phyloP scores from a whole-genome alignment of 768 basidiomycete species.

The Lactarius hengduanensis region DNA sequence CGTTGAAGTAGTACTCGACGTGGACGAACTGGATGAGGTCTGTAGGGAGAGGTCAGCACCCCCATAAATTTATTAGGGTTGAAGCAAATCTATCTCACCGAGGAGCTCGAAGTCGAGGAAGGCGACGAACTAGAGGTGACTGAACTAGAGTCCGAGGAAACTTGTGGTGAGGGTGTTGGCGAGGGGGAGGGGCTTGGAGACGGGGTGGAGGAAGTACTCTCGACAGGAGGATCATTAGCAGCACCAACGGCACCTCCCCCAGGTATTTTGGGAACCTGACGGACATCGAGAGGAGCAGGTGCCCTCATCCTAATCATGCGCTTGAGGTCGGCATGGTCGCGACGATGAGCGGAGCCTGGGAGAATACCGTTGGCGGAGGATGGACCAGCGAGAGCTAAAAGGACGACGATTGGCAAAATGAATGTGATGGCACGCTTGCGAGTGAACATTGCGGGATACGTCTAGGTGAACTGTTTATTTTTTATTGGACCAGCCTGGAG shows the following conservation, averaged over 20 bases:
- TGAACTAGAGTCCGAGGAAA: slow-evolving; percentile 24
- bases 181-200: slow-evolving; percentile 22
- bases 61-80: neutral
- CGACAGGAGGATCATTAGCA: slow-evolving; percentile 38
- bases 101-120: slow-evolving; percentile 5
- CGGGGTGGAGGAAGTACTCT: slow-evolving; percentile 18
- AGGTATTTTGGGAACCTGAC: slow-evolving; percentile 20
- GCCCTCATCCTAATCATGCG: slow-evolving; percentile 70
- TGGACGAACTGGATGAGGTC: slow-evolving; percentile 16
- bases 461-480: slow-evolving; percentile 2
- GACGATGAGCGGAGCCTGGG: slow-evolving; percentile 41
- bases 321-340: slow-evolving; percentile 56
- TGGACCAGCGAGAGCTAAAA: slow-evolving; percentile 46
- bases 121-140: slow-evolving; percentile 12
- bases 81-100: slow-evolving; percentile 13
- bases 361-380: slow-evolving; percentile 48
- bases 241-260: slow-evolving; percentile 11
- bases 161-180: slow-evolving; percentile 13
- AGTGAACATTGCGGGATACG: slow-evolving; percentile 46
- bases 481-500: slow-evolving; percentile 23
- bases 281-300: slow-evolving; percentile 31
- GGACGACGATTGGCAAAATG: slow-evolving; percentile 58
- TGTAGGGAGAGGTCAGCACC: neutral
- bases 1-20: slow-evolving; percentile 19
- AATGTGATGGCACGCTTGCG: slow-evolving; percentile 56